phyloP scores from a whole-genome alignment of 345 rosid species.

The Cardamine chenopodiifolia region DNA sequence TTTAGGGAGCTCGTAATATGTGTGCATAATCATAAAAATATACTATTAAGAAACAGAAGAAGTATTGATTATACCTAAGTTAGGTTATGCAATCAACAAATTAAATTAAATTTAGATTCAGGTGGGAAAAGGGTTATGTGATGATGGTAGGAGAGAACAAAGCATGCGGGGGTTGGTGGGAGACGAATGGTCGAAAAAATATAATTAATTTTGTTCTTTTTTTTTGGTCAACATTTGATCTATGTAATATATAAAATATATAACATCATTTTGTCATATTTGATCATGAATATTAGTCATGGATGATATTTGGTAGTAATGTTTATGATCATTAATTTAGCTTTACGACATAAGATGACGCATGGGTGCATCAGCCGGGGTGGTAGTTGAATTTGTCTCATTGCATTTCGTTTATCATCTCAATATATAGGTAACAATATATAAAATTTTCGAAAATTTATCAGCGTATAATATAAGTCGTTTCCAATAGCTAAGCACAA shows the following conservation, averaged over 20 bases:
- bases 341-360: not conserved
- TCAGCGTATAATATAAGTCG: not conserved
- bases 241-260: not conserved
- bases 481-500: not conserved
- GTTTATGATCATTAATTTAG: not conserved
- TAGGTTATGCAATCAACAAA: not conserved
- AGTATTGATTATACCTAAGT: not conserved
- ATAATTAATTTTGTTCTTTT: not conserved
- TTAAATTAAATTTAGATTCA: not conserved
- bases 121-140: not conserved
- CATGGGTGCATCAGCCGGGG: not conserved
- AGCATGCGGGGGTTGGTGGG: constrained; percentile 14
- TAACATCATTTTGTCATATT: constrained; percentile 26
- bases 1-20: no score
- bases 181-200: not conserved
- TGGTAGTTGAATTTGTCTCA: constrained; percentile 27
- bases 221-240: not conserved
- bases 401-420: constrained; percentile 8
- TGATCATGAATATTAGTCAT: not conserved
- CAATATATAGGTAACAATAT: not conserved
- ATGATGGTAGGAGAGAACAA: constrained; percentile 10
- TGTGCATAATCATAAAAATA: no score
- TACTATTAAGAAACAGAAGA: no score
- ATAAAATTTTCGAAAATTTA: not conserved
- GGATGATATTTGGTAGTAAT: not conserved